A percentile compares a stretch with the other conserved stretches of the same genome.
phyloP scores from a whole-genome alignment of 2,329 filamentous ascomycete species.

The Fusarium nygamai region DNA sequence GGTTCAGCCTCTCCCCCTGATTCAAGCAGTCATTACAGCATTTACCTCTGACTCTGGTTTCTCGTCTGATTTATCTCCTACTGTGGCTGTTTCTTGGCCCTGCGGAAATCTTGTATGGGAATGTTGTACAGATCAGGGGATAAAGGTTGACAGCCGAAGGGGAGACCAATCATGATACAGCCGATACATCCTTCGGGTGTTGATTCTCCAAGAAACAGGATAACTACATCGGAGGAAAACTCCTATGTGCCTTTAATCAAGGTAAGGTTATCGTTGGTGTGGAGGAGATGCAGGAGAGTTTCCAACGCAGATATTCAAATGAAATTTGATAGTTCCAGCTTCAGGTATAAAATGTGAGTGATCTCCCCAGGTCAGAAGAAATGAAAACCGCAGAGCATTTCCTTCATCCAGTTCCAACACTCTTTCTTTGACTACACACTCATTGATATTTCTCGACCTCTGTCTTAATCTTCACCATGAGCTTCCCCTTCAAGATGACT shows the following conservation, averaged over 20 bases:
- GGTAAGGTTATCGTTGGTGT: slow-evolving; percentile 27
- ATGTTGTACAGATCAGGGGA: slow-evolving; percentile 26
- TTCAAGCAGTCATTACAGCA: slow-evolving; percentile 6
- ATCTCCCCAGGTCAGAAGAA: neutral
- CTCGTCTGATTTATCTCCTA: neutral
- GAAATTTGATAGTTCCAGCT: neutral
- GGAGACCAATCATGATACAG: slow-evolving; percentile 34
- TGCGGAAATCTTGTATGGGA: slow-evolving; percentile 2
- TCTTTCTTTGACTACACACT: slow-evolving; percentile 13
- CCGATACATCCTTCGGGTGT: slow-evolving; percentile 33
- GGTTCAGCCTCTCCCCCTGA: slow-evolving; percentile 10
- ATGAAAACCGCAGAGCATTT: neutral
- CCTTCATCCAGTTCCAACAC: neutral
- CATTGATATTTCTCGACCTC: slow-evolving; percentile 6
- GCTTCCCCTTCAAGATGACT: neutral
- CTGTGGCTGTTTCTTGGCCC: slow-evolving; percentile 26
- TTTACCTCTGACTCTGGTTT: neutral
- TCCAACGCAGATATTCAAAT: neutral
- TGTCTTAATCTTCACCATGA: slow-evolving; percentile 16
- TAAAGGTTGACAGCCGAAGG: slow-evolving; percentile 15
- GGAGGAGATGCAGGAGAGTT: neutral
- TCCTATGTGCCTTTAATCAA: slow-evolving; percentile 5
- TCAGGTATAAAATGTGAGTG: slow-evolving; percentile 19
- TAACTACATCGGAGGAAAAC: slow-evolving; percentile 8
- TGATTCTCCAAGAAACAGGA: neutral